Evolutionary conservation across 306 rosid species (phyloP), one percentile per base, ranked within the genome.

Genomic region (Acacia crassicarpa): DNA sequence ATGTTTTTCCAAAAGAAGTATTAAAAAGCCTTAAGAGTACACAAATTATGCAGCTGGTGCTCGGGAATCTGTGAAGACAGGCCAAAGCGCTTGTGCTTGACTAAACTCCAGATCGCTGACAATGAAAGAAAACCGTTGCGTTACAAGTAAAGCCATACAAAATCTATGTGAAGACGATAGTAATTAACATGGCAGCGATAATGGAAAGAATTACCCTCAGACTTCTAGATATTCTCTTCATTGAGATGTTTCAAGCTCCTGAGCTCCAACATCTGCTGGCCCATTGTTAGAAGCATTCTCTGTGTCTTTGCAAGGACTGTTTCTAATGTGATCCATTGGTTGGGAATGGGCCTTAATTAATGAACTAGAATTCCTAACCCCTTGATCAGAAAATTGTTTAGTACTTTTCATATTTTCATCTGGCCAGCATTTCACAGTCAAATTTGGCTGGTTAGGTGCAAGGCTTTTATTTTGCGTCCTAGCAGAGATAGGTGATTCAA

Each of bases 121-220:
- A 88, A 81, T 67, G 17, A 81, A 77, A 86, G 76, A 83, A 83
- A 72, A 23, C 80, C 84, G 56, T 86, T 67, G 80, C 83, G 72
- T 89, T 79, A 89, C 86, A 79, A 75, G 88, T 86, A 85, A 84
- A 84, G 82, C 81, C 79, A 62, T 81, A 87, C 41, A 81, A 23
- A 82, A 74, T 73, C 25, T 74, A 73, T 23, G 67, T 32, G 48
- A 53, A 88, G 70, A 20, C 30, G 63, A 59, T 32, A 59, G 58
- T 27, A 82, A 84, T 23, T 58, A 79, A 54, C 61, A 78, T 48
- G 81, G 76, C 85, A 77, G 87, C 83, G 84, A 84, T 78, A 63
- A 87, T 79, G 85, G 89, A 84, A 89, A 81, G 89, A 89, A 90
- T 89, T 90, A 90, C 97, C 95, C 82, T 86, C 53, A 35, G 25